phyloP scores from a whole-genome alignment of 192 early-diverging fungal genomes.

The Coemansia sp. region DNA sequence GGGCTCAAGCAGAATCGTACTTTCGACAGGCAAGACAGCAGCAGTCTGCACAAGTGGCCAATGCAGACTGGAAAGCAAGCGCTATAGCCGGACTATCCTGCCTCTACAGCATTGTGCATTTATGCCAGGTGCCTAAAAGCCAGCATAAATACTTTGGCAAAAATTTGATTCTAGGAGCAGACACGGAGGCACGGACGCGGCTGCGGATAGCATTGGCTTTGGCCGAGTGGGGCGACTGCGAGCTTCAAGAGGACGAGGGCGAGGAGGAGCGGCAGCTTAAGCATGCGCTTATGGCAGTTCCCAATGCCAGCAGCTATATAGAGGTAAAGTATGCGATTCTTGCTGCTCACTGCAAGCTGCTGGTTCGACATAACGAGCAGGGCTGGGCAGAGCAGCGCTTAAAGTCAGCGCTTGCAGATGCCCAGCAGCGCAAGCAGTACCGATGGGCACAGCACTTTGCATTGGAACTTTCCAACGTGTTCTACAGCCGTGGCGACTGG shows the following conservation, averaged over 20 bases:
- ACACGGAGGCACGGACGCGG: conserved; percentile 41
- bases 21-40: conserved; percentile 21
- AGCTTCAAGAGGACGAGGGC: background rate
- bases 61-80: conserved; percentile 13
- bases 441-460: conserved; percentile 36
- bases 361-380: conserved; percentile 23
- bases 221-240: conserved; percentile 22
- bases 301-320: conserved; percentile 21
- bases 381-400: conserved; percentile 42
- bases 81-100: conserved; percentile 27
- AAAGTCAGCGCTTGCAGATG: conserved; percentile 21
- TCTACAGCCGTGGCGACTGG: conserved; percentile 9
- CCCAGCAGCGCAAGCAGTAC: conserved; percentile 25
- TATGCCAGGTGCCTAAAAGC: conserved; percentile 17
- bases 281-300: conserved; percentile 34
- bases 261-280: conserved; percentile 36
- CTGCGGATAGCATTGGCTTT: conserved; percentile 41
- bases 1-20: conserved; percentile 39
- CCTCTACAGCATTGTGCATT: conserved; percentile 28
- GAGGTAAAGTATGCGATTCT: conserved; percentile 21
- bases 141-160: conserved; percentile 12
- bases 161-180: conserved; percentile 16
- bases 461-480: conserved; percentile 28
- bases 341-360: conserved; percentile 32
- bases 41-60: background rate